Evolutionary conservation across 306 rosid genomes (phyloP), one percentile per base, ranked within the genome.

Genomic region (Medicago lupulina): DNA sequence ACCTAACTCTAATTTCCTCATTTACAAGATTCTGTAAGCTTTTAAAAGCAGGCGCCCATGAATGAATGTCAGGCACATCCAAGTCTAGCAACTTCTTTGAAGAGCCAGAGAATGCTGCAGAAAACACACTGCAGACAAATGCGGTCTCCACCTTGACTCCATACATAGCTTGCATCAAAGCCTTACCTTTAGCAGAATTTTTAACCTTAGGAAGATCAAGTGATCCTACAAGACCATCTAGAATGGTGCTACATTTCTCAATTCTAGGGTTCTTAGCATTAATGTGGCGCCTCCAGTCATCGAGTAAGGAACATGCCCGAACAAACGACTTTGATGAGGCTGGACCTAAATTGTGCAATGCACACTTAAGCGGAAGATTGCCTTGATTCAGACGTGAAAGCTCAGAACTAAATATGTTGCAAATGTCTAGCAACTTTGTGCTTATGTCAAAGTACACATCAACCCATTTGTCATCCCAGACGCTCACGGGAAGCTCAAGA

Each of bases 381-480:
- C 92, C 93, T 67, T 87, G 97, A 69, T 72, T 89, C 83, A 91
- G 78, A 28, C 90, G 86, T n/a, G 97, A 89, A 79, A 91, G 84
- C 87, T 89, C 97, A 8, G 91, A 91, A 84, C 86, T 91, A 81
- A 91, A 91, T 55, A 83, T 85, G 75, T 76, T 91, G 83, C 98
- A 88, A 55, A 93, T 71, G 72, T 93, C 98, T 6, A 93, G 91
- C 76, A 93, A 81, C 76, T 91, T 91, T 43, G 86, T 81, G 79
- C 92, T 93, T 79, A 91, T 74, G 81, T 89, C 97, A 77, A 93
- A 78, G 87, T 93, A 93, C 46, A 86, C 88, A 54, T 93, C 96
- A 80, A 88, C 76, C 98, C 98, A 93, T 70, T 91, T 86, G 84
- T 91, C 96, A 60, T 89, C 93, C 98, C 98, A 93, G 43, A 82